Evolutionary conservation across 2,329 filamentous ascomycete genomes (phyloP).

Genomic region (Aureobasidium melanogenum): DNA sequence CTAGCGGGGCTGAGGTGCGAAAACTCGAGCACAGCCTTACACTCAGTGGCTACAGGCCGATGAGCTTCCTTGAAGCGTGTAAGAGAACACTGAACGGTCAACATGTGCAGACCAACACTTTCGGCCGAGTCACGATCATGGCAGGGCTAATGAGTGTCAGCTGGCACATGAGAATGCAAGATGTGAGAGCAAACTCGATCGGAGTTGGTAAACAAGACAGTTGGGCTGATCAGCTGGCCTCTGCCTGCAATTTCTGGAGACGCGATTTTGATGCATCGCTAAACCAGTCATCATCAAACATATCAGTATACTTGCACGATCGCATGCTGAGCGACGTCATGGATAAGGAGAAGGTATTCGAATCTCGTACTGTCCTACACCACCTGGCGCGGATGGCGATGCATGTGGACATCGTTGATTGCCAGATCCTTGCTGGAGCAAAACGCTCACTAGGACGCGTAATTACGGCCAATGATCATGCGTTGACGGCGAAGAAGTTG

Average conservation of each 20-base stretch:
- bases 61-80: conserved; percentile 81
- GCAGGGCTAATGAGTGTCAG: conserved; percentile 85
- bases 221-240: conserved; percentile 77
- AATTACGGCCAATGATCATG: conserved; percentile 75
- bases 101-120: conserved; percentile 81
- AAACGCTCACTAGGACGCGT: conserved; percentile 75
- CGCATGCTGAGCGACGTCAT: conserved; percentile 44
- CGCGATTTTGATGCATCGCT: conserved; percentile 67
- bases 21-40: conserved; percentile 72
- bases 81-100: conserved; percentile 83
- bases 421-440: conserved; percentile 88
- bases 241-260: conserved; percentile 91
- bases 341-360: conserved; percentile 65
- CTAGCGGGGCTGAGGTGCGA: conserved; percentile 76
- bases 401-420: conserved; percentile 95
- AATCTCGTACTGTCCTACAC: conserved; percentile 81
- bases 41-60: conserved; percentile 72
- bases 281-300: conserved; percentile 18
- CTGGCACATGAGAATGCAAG: conserved; percentile 96
- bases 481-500: conserved; percentile 71
- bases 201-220: conserved; percentile 82
- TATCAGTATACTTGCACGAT: background rate
- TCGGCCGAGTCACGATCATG: conserved; percentile 90
- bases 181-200: conserved; percentile 82
- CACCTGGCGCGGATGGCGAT: conserved; percentile 96